phyloP scores from a whole-genome alignment of 2,329 filamentous ascomycete genomes.

The Botrytis porri region DNA sequence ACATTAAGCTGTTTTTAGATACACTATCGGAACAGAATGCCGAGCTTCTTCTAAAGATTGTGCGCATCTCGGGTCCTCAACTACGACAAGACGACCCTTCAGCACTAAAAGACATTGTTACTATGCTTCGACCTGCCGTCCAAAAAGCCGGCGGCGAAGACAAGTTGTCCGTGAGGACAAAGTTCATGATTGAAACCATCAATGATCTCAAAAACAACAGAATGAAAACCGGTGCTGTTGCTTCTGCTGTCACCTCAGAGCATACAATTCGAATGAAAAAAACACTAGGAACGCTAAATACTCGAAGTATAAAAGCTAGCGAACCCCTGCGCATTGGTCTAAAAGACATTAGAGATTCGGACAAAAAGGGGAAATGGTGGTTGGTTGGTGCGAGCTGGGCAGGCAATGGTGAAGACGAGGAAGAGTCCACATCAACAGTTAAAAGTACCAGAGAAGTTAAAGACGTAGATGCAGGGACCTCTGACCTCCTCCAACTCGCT shows the following conservation, averaged over 20 bases:
- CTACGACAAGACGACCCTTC: conserved; percentile 86
- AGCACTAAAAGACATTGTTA: conserved; percentile 82
- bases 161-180: conserved; percentile 80
- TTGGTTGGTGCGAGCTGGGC: conserved; percentile 92
- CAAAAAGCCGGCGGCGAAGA: conserved; percentile 65
- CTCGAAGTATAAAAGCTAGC: conserved; percentile 63
- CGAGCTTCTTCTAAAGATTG: conserved; percentile 79
- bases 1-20: conserved; percentile 72
- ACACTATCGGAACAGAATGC: conserved; percentile 82
- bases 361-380: conserved; percentile 97
- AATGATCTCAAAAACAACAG: conserved; percentile 93
- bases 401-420: conserved; percentile 39
- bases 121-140: conserved; percentile 71
- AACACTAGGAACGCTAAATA: conserved; percentile 73
- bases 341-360: conserved; percentile 75
- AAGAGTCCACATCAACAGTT: conserved; percentile 31
- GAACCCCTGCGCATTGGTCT: conserved; percentile 82
- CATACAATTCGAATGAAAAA: conserved; percentile 89
- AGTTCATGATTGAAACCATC: conserved; percentile 97
- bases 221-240: conserved; percentile 69
- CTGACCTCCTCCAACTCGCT: conserved; percentile 39
- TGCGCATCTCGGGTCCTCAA: conserved; percentile 77
- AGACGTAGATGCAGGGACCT: conserved; percentile 35
- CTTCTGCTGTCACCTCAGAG: conserved; percentile 71
- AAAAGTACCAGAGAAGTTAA: conserved; percentile 28